Evolutionary conservation across 2,329 filamentous ascomycete species (phyloP).

Genomic region (Dichotomopilus funicola): DNA sequence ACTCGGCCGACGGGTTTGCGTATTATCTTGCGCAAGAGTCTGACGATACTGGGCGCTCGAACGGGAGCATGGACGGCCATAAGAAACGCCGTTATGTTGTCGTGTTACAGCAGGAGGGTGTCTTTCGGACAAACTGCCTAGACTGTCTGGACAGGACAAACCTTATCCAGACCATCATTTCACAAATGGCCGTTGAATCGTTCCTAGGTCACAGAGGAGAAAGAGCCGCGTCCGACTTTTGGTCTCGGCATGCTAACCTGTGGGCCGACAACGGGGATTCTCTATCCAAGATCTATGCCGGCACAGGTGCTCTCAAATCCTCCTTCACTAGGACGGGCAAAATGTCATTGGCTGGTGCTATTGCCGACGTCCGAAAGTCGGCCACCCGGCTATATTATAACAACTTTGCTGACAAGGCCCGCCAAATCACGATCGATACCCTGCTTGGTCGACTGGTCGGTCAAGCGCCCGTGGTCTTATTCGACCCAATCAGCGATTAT

Average conservation of each 20-base stretch:
- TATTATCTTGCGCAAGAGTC: constrained; percentile 79
- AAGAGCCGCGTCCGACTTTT: constrained; percentile 70
- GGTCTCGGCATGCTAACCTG: constrained; percentile 82
- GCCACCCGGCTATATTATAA: constrained; percentile 94
- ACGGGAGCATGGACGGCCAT: constrained; percentile 28
- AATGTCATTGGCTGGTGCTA: constrained; percentile 86
- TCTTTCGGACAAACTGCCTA: constrained; percentile 92
- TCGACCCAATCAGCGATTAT: constrained; percentile 90
- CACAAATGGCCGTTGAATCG: constrained; percentile 81
- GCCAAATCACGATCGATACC: constrained; percentile 92
- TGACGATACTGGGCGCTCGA: constrained; percentile 44
- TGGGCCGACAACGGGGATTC: constrained; percentile 98
- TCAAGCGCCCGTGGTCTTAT: constrained; percentile 76
- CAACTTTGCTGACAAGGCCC: constrained; percentile 88
- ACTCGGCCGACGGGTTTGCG: constrained; percentile 81
- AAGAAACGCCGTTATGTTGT: constrained; percentile 49
- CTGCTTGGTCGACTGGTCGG: constrained; percentile 79
- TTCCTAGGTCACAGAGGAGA: constrained; percentile 71
- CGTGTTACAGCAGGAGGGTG: constrained; percentile 85
- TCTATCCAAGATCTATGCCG: constrained; percentile 90
- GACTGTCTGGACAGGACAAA: constrained; percentile 96
- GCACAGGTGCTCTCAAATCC: constrained; percentile 89
- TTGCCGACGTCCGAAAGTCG: constrained; percentile 93
- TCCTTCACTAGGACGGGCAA: constrained; percentile 93
- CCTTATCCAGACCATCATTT: constrained; percentile 90